Conservation (phyloP, 345 rosid genomes). For the Sonneratia alba region DNA sequence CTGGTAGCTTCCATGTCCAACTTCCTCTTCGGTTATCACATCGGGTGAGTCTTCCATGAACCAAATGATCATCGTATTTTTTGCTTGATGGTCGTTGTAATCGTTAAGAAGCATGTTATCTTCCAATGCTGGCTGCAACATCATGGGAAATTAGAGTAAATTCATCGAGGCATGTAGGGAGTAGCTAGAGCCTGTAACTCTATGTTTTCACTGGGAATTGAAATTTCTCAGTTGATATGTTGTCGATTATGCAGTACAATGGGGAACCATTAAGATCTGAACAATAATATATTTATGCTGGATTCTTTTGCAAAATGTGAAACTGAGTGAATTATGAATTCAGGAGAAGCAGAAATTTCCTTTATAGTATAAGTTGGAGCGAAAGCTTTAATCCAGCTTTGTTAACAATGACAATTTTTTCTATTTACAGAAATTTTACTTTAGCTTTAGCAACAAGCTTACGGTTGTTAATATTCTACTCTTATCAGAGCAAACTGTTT, state of each 20-base stretch:
- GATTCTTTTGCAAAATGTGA: background rate
- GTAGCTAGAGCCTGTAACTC: background rate
- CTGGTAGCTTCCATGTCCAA: constrained; percentile 61
- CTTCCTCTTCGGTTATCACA: constrained; percentile 79
- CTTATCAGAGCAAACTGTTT: background rate
- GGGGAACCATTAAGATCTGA: background rate
- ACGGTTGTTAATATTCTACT: background rate
- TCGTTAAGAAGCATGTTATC: background rate
- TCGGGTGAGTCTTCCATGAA: constrained; percentile 31
- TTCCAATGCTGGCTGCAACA: background rate
- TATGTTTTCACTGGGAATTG: background rate
- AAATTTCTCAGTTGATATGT: too few relatives aligned
- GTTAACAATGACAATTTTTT: background rate
- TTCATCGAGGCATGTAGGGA: too few relatives aligned
- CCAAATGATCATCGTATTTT: background rate
- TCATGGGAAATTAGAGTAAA: too few relatives aligned
- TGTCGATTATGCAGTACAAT: too few relatives aligned
- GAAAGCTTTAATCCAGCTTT: background rate
- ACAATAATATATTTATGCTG: background rate
- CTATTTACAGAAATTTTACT: background rate
- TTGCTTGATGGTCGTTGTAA: too few relatives aligned
- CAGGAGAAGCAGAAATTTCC: background rate
- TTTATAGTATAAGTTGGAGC: background rate
- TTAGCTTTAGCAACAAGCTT: background rate
- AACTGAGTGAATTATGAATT: background rate